Conservation (phyloP, 345 rosid genomes). For the Gynandropsis gynandra region DNA sequence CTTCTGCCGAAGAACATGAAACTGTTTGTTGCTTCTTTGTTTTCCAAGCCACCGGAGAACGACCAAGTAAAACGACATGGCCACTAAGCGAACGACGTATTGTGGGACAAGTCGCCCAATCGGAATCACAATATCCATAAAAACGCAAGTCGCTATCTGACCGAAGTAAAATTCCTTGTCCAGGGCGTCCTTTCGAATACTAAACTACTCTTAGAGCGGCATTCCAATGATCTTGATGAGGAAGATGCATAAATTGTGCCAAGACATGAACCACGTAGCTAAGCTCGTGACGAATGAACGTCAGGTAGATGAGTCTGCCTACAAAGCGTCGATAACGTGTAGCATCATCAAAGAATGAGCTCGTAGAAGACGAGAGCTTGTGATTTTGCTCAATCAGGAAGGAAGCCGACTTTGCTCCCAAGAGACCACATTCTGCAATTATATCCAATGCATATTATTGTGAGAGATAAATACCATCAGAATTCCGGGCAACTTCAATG, state of each 20-base stretch:
- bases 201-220: background rate
- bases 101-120: background rate
- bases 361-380: background rate
- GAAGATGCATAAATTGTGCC: background rate
- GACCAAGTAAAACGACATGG: background rate
- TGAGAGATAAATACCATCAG: background rate
- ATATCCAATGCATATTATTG: background rate
- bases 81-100: background rate
- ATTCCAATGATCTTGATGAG: background rate
- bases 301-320: background rate
- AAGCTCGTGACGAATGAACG: background rate
- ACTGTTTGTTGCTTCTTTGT: too few relatives aligned
- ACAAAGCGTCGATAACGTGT: background rate
- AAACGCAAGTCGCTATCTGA: background rate
- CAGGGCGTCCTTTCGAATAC: background rate
- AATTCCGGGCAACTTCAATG: background rate
- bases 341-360: background rate
- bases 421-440: background rate
- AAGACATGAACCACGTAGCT: background rate
- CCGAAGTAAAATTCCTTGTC: background rate
- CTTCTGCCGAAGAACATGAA: too few relatives aligned
- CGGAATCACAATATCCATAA: background rate
- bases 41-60: too few relatives aligned
- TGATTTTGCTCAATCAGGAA: background rate
- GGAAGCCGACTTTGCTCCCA: background rate